Evolutionary conservation across 345 rosid species (phyloP).

Genomic region (Citrus glauca): DNA sequence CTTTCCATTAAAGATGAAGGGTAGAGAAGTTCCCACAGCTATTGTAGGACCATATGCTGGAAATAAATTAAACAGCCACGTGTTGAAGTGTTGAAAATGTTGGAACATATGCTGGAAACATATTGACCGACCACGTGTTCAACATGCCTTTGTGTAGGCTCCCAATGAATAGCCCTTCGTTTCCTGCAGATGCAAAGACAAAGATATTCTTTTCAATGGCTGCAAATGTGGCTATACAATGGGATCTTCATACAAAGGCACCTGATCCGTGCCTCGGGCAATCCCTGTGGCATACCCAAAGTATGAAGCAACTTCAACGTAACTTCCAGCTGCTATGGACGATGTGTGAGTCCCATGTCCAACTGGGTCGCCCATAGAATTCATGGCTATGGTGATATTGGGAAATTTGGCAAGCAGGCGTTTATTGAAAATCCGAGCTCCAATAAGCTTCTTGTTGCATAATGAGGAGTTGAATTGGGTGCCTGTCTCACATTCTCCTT

Average conservation of each 20-base stretch:
- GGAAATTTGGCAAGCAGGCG: slow-evolving; percentile 33
- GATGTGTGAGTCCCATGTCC: slow-evolving; percentile 63
- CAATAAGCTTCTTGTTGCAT: slow-evolving; percentile 51
- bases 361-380: slow-evolving; percentile 39
- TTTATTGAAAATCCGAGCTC: slow-evolving; percentile 44
- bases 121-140: too few relatives aligned
- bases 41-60: too few relatives aligned
- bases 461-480: slow-evolving; percentile 40
- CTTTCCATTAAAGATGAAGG: too few relatives aligned
- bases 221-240: slow-evolving; percentile 48
- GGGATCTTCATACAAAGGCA: slow-evolving; percentile 37
- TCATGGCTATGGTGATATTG: slow-evolving; percentile 33
- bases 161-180: slow-evolving; percentile 22
- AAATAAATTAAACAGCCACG: too few relatives aligned
- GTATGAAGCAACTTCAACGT: slow-evolving; percentile 27
- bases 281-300: slow-evolving; percentile 46
- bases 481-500: slow-evolving; percentile 43
- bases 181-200: slow-evolving; percentile 45
- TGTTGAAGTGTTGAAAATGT: too few relatives aligned
- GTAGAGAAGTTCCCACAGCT: too few relatives aligned
- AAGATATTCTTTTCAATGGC: slow-evolving; percentile 43
- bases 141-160: slow-evolving; percentile 24
- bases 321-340: slow-evolving; percentile 42
- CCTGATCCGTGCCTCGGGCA: slow-evolving; percentile 30
- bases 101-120: too few relatives aligned